A percentile compares a stretch with the other conserved stretches of the same genome.
These are phyloP conservation scores for Acrocalymma vagum DNA, from an alignment of 2,329 filamentous ascomycete species.

Conservation along the genomic window DNA sequence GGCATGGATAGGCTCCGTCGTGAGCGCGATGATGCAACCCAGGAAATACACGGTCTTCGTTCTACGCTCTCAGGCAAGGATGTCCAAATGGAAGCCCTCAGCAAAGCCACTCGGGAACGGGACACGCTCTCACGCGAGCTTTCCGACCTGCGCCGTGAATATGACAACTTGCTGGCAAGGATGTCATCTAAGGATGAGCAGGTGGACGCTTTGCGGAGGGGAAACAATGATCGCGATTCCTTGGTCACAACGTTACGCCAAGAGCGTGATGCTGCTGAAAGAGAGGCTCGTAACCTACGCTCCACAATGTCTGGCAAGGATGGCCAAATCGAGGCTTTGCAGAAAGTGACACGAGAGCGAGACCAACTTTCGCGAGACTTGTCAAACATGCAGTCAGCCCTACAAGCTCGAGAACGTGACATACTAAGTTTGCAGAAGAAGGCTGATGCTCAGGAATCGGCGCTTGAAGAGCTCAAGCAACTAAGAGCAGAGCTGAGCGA, in stretches of 20 bases:
- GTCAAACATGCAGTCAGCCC: conserved; percentile 32
- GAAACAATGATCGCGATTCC: conserved; percentile 37
- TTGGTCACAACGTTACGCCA: conserved; percentile 38
- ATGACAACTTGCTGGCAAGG: conserved; percentile 32
- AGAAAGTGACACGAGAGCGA: conserved; percentile 43
- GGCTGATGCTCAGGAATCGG: conserved; percentile 36
- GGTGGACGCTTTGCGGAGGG: conserved; percentile 36
- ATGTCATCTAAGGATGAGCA: conserved; percentile 40
- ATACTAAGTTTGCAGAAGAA: conserved; percentile 39
- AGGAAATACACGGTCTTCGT: conserved; percentile 39
- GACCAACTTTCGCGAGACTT: conserved; percentile 41
- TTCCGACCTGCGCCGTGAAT: conserved; percentile 39
- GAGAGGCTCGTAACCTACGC: conserved; percentile 32
- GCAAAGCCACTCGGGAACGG: conserved; percentile 35
- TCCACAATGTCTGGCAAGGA: conserved; percentile 40
- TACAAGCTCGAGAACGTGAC: conserved; percentile 45
- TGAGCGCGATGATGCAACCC: conserved; percentile 43
- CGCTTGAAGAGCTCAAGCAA: conserved; percentile 39
- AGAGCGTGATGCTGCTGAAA: conserved; percentile 31
- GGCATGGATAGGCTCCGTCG: conserved; percentile 32
- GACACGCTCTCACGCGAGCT: conserved; percentile 38
- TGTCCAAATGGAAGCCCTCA: conserved; percentile 40
- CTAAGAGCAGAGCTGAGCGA: conserved; percentile 38
- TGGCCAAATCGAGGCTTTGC: conserved; percentile 44
- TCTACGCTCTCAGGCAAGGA: conserved; percentile 38